Evolutionary conservation across 306 rosid species (phyloP).

Genomic region (Sicyos baderoa): DNA sequence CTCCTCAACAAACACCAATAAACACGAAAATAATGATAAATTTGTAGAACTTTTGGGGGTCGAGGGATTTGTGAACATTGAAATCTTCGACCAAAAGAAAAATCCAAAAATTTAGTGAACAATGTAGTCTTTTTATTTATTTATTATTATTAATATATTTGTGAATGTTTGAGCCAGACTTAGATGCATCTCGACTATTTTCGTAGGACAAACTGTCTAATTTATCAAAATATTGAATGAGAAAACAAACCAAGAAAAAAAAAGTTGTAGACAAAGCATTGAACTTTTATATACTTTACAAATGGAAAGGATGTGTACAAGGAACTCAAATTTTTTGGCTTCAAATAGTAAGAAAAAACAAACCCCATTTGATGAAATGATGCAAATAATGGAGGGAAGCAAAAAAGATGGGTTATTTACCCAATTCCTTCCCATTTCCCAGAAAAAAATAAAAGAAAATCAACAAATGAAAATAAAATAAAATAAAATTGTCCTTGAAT

Average conservation of each 20-base stretch:
- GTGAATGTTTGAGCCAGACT: no score
- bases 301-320: conserved; percentile 58
- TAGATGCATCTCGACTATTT: no score
- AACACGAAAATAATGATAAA: background rate
- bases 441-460: conserved; percentile 13
- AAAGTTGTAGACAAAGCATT: conserved; percentile 40
- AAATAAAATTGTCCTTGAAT: conserved; percentile 28
- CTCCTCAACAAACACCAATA: background rate
- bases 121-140: conserved; percentile 24
- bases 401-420: conserved; percentile 44
- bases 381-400: background rate
- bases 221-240: background rate
- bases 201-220: no score
- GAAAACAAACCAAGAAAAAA: background rate
- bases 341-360: conserved; percentile 40
- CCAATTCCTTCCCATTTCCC: conserved; percentile 27
- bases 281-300: conserved; percentile 60
- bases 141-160: conserved; percentile 7
- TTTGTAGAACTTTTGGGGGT: background rate
- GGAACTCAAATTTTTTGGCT: conserved; percentile 31
- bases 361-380: conserved; percentile 49
- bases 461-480: background rate
- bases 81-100: no score
- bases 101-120: background rate
- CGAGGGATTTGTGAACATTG: background rate